Evolutionary conservation across 345 rosid species (phyloP).

Genomic region (Gossypium turneri): DNA sequence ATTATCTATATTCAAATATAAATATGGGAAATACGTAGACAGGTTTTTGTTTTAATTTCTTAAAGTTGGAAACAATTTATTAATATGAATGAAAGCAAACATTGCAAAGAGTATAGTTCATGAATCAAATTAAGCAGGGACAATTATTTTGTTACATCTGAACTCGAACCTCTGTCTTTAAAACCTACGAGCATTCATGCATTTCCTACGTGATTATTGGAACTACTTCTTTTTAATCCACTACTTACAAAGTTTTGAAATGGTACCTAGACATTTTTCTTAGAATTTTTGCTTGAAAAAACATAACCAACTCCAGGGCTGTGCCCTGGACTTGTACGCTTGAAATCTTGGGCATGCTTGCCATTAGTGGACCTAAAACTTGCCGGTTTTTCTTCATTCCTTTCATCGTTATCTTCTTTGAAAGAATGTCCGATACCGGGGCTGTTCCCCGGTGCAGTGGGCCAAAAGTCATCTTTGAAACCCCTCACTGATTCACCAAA

Average conservation of each 20-base stretch:
- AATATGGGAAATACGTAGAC: too few relatives aligned
- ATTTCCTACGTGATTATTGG: background rate
- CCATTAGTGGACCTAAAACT: background rate
- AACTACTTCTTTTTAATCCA: background rate
- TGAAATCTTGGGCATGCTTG: conserved; percentile 27
- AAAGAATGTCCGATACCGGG: conserved; percentile 33
- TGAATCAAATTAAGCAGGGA: background rate
- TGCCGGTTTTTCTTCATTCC: background rate
- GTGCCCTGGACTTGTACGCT: conserved; percentile 42
- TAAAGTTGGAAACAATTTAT: background rate
- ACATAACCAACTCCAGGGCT: conserved; percentile 27
- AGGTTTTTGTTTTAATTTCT: too few relatives aligned
- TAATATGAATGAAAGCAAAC: background rate
- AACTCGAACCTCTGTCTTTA: background rate
- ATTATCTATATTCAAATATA: too few relatives aligned
- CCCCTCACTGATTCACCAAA: background rate
- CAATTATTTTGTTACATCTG: conserved; percentile 2
- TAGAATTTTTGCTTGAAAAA: background rate
- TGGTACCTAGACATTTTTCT: background rate
- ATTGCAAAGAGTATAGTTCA: background rate
- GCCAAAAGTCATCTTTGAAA: conserved; percentile 19
- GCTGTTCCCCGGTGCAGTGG: conserved; percentile 37
- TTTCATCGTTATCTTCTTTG: background rate
- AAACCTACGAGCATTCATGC: background rate
- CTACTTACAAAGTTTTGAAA: background rate